Evolutionary conservation across 331 rosid species (phyloP).

Genomic region (Saraca asoca): DNA sequence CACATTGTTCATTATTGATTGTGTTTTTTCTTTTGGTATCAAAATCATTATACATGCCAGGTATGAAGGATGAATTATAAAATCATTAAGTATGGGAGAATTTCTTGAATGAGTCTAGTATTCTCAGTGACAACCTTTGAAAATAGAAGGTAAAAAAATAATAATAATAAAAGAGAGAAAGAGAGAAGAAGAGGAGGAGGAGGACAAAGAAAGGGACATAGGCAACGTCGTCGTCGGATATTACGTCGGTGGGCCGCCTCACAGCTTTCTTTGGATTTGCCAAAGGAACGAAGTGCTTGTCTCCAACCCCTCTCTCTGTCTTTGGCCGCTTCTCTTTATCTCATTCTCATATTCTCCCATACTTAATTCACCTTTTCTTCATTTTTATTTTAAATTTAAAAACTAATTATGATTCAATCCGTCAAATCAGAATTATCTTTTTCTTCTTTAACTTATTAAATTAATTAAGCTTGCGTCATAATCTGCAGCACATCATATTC

Average conservation of each 20-base stretch:
- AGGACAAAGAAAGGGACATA: slow-evolving; percentile 54
- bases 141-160: neutral
- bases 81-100: too few species aligned
- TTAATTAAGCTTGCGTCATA: slow-evolving; percentile 36
- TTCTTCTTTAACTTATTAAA: too few species aligned
- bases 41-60: too few species aligned
- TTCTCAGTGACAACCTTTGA: neutral
- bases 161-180: slow-evolving; percentile 17
- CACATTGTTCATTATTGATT: too few species aligned
- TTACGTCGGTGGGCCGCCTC: slow-evolving; percentile 70
- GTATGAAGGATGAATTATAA: too few species aligned
- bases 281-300: slow-evolving; percentile 80
- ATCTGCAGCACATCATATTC: neutral
- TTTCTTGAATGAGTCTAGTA: neutral
- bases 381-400: neutral
- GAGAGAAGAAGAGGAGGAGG: slow-evolving; percentile 15
- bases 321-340: slow-evolving; percentile 48
- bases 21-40: too few species aligned
- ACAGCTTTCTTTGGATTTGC: slow-evolving; percentile 73
- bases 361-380: neutral
- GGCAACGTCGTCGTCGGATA: slow-evolving; percentile 66
- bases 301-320: slow-evolving; percentile 33
- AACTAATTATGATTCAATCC: too few species aligned
- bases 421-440: too few species aligned
- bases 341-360: neutral